Evolutionary conservation across 1,139 yeast genomes (phyloP), one percentile per base, ranked within the genome.

Genomic region (Kodamaea derodonti): DNA sequence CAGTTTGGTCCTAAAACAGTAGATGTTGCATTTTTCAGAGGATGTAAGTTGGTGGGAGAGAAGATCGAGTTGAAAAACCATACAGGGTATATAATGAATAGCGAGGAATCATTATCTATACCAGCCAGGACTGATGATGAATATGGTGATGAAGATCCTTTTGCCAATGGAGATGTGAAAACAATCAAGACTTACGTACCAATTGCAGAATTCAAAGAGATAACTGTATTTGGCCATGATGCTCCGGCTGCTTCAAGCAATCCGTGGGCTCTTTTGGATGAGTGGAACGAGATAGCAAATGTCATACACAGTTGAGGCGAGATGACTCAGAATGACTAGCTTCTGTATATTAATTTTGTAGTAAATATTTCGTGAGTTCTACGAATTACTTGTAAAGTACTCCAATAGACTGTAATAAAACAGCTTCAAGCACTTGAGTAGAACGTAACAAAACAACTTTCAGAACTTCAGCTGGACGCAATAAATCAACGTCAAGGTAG

Each of bases 221-320:
- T 69, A 16, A 46, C 49, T 3, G 48, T 65, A 0, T 69, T 56
- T 42, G 74, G 74, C 13, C 75, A 69, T 37, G 75, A 69, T 38
- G 40, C 59, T 3, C 54, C 60, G 4, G 52, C 54, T 2, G 57
- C 50, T 20, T 58, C 47, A 45, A 50, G 51, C 28, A 60, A 60
- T 40, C 62, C 63, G 33, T 67, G 69, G 62, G 38, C 46, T 8
- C 39, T 62, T 34, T 44, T 65, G n/a, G 46, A 48, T 2, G 73
- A 69, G 43, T 67, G 65, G 66, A 42, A 49, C 10, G 51, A 51
- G 4, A 46, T 69, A 13, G 52, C 67, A 31, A 49, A 49, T 13
- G 51, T 63, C 14, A 49, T 69, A 14, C 71, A 67, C 42, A 43
- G 20, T 7, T 39, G 14, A 24, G 27, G n/a, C n/a, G n/a, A n/a